phyloP scores from a whole-genome alignment of 2,329 filamentous ascomycete genomes.

The Lecanicillium sp. region DNA sequence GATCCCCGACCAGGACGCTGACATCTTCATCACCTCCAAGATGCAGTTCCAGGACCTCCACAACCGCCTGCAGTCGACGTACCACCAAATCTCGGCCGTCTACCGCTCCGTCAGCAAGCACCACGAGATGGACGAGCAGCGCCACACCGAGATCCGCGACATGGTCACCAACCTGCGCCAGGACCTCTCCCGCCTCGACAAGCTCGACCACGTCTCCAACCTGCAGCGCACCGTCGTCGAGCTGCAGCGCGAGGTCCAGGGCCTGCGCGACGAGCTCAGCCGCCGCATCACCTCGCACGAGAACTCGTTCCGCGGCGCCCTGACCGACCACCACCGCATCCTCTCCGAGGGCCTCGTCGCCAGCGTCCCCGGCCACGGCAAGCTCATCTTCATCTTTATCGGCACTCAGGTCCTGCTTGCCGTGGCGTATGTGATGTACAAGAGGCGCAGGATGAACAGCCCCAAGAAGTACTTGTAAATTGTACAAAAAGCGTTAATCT shows the following conservation, averaged over 20 bases:
- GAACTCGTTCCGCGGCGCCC: conserved; percentile 43
- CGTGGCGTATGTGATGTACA: conserved; percentile 67
- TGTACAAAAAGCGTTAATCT: too few relatives aligned
- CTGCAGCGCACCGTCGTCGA: conserved; percentile 39
- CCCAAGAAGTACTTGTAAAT: conserved; percentile 89
- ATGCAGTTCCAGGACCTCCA: conserved; percentile 78
- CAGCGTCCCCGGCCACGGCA: conserved; percentile 40
- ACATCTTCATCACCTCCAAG: conserved; percentile 39
- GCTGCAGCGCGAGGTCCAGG: conserved; percentile 51
- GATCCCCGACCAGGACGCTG: conserved; percentile 38
- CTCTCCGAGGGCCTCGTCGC: conserved; percentile 41
- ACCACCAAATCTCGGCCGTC: conserved; percentile 59
- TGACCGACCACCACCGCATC: conserved; percentile 41
- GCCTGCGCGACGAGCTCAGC: conserved; percentile 47
- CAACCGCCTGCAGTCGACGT: conserved; percentile 68
- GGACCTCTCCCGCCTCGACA: conserved; percentile 35
- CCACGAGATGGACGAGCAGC: conserved; percentile 43
- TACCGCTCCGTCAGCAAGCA: conserved; percentile 48
- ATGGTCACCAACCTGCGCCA: conserved; percentile 39
- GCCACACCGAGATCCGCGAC: conserved; percentile 45
- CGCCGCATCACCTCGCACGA: conserved; percentile 43
- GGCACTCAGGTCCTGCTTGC: conserved; percentile 66
- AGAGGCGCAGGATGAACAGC: conserved; percentile 63
- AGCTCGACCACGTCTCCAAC: conserved; percentile 34
- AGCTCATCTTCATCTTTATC: conserved; percentile 62